Percentiles rank a stretch among this genome's conserved stretches.
Evolutionary conservation across 345 rosid genomes (phyloP).

Genomic region (Eucalyptus caleyi): DNA sequence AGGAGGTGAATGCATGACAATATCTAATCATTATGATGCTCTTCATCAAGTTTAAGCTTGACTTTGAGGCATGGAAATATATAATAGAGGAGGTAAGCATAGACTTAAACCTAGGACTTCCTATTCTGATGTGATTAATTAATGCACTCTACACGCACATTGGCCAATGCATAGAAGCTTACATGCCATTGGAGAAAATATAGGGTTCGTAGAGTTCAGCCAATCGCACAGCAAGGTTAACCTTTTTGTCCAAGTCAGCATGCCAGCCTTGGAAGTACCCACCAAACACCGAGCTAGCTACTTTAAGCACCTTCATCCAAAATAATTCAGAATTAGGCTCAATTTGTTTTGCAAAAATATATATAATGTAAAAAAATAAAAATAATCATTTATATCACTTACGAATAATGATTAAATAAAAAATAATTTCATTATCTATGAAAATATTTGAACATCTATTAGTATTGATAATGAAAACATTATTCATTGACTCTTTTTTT

Average conservation of each 20-base stretch:
- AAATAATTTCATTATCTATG: too few species aligned
- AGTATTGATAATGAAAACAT: too few species aligned
- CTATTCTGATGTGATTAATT: neutral
- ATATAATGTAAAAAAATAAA: too few species aligned
- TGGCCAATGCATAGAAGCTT: neutral
- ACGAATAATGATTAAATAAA: too few species aligned
- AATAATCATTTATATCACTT: too few species aligned
- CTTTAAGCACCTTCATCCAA: constrained; percentile 5
- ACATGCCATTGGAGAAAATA: constrained; percentile 19
- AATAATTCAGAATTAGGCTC: neutral
- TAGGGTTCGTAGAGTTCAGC: constrained; percentile 24
- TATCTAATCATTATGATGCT: neutral
- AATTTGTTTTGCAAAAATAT: too few species aligned
- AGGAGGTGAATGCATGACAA: neutral
- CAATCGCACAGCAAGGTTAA: constrained; percentile 3
- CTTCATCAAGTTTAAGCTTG: neutral
- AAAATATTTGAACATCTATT: too few species aligned
- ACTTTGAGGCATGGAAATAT: neutral
- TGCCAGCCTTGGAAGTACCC: neutral
- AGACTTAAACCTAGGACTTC: neutral
- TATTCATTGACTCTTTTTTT: neutral
- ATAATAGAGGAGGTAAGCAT: neutral
- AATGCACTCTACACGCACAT: too few species aligned
- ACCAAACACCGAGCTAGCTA: constrained; percentile 6
- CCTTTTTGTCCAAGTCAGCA: constrained; percentile 6